phyloP scores from a whole-genome alignment of 352 stramenopile species.

The Halophytophthora polymorphica region DNA sequence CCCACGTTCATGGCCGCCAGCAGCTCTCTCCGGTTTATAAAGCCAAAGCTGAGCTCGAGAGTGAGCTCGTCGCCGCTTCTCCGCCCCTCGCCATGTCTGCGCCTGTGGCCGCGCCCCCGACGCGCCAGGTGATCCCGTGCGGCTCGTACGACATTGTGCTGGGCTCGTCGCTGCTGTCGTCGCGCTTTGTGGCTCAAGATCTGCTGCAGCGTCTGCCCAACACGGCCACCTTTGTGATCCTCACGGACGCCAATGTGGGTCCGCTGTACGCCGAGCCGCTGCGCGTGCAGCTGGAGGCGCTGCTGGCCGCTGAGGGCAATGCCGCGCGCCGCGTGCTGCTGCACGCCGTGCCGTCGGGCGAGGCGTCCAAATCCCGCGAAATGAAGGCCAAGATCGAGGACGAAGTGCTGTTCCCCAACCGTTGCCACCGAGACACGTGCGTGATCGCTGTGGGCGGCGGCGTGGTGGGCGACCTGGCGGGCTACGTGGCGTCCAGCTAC shows the following conservation, averaged over 20 bases:
- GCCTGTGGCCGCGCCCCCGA: background rate
- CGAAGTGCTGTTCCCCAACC: constrained; percentile 75
- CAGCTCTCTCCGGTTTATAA: background rate
- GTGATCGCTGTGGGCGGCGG: constrained; percentile 92
- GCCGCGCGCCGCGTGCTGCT: constrained; percentile 55
- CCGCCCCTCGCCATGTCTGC: background rate
- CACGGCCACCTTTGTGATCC: constrained; percentile 78
- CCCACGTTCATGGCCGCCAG: too few species aligned
- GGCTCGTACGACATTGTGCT: constrained; percentile 82
- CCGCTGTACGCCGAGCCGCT: constrained; percentile 73
- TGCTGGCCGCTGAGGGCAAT: constrained; percentile 25
- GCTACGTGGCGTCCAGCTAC: constrained; percentile 97
- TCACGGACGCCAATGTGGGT: constrained; percentile 75
- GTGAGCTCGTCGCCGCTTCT: background rate
- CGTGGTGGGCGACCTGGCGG: constrained; percentile 97
- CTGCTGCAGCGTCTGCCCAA: constrained; percentile 48
- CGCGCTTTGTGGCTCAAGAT: constrained; percentile 59
- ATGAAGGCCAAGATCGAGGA: constrained; percentile 83
- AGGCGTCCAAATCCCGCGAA: constrained; percentile 73
- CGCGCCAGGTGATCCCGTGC: constrained; percentile 59
- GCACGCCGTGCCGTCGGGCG: constrained; percentile 59
- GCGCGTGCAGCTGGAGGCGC: constrained; percentile 38
- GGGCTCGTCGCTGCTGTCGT: constrained; percentile 59
- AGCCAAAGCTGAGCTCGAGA: background rate
- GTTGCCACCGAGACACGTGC: constrained; percentile 81